These are phyloP conservation scores for Aspergillus arachidicola DNA, from an alignment of 2,329 filamentous ascomycete species.

Conservation along the genomic window DNA sequence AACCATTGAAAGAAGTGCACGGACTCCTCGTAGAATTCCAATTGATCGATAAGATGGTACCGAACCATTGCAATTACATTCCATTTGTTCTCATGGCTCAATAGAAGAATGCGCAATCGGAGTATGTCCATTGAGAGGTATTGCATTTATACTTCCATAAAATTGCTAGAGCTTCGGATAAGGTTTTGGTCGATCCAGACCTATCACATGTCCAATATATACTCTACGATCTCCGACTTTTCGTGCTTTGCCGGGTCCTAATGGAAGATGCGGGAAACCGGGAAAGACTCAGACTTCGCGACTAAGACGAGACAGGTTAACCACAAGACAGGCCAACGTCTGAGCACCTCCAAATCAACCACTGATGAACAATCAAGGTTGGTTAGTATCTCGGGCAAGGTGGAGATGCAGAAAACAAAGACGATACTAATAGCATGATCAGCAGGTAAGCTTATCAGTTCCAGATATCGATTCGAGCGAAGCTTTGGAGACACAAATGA, in stretches of 20 bases:
- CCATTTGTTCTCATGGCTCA: background rate
- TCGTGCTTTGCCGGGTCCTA: background rate
- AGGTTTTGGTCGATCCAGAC: background rate
- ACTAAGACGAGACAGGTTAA: constrained; percentile 29
- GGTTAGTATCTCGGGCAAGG: background rate
- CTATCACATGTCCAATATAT: background rate
- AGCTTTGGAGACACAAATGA: background rate
- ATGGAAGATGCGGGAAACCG: constrained; percentile 12
- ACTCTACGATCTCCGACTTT: no score
- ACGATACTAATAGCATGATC: background rate
- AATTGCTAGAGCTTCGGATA: background rate
- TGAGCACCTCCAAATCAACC: background rate
- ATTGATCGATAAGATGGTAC: background rate
- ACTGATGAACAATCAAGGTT: background rate
- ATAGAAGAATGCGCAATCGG: background rate
- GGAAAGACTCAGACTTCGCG: constrained; percentile 5
- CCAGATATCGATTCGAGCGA: background rate
- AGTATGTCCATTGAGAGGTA: background rate
- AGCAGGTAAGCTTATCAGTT: no score
- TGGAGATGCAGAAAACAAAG: background rate
- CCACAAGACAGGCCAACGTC: constrained; percentile 10
- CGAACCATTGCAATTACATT: background rate
- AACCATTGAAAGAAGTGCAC: background rate
- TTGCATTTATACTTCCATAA: background rate
- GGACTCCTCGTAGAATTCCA: background rate